Evolutionary conservation across 2,329 filamentous ascomycete species (phyloP).

Genomic region (Hypomyces perniciosus): DNA sequence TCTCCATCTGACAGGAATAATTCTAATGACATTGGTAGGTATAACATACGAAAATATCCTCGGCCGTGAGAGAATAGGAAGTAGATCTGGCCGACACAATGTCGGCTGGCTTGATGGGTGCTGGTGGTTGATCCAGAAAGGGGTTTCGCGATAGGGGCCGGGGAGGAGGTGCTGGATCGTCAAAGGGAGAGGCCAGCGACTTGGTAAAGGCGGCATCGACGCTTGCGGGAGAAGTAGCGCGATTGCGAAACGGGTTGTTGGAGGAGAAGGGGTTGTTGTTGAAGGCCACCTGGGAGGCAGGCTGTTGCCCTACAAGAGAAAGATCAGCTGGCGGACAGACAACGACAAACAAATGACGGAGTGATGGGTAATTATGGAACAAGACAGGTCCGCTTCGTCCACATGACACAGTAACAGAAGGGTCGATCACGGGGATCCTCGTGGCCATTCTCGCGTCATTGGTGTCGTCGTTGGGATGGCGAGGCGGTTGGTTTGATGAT

Average conservation of each 20-base stretch:
- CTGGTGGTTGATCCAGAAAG: constrained; percentile 57
- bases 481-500: no score
- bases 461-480: no score
- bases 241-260: constrained; percentile 77
- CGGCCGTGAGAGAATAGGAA: constrained; percentile 47
- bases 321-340: constrained; percentile 10
- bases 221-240: constrained; percentile 54
- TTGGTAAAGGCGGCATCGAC: constrained; percentile 28
- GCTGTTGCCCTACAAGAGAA: constrained; percentile 16
- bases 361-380: constrained; percentile 18
- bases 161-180: constrained; percentile 44
- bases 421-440: constrained; percentile 17
- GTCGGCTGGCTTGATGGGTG: constrained; percentile 36
- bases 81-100: constrained; percentile 46
- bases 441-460: neutral
- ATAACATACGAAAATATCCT: constrained; percentile 70
- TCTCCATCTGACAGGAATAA: neutral
- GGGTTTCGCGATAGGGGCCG: constrained; percentile 68
- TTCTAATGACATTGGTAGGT: constrained; percentile 5
- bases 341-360: constrained; percentile 8
- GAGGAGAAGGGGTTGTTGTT: constrained; percentile 56
- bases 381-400: constrained; percentile 24
- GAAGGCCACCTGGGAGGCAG: constrained; percentile 29
- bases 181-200: constrained; percentile 51
- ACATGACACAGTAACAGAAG: constrained; percentile 24